A percentile compares a stretch with the other conserved stretches of the same genome.
phyloP scores from a whole-genome alignment of 129 eudicot genomes.

The Dittrichia graveolens region DNA sequence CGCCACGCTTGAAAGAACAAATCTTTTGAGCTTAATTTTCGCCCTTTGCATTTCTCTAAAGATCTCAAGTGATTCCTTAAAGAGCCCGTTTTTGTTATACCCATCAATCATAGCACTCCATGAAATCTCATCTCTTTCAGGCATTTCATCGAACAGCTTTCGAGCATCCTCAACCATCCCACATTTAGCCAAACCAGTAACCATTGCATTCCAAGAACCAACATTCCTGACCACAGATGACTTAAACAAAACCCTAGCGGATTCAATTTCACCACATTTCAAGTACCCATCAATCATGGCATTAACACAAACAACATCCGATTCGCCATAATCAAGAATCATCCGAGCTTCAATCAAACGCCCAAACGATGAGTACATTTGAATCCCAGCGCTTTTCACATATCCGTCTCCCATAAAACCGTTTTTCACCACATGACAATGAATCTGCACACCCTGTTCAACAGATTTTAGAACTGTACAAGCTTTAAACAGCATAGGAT shows the following conservation, averaged over 20 bases:
- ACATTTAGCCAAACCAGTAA: constrained; percentile 44
- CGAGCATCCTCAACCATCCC: constrained; percentile 54
- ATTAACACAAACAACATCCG: constrained; percentile 59
- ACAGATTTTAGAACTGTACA: constrained; percentile 32
- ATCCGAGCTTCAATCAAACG: constrained; percentile 44
- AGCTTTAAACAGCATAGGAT: constrained; percentile 54
- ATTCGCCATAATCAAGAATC: constrained; percentile 42
- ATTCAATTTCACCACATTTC: constrained; percentile 45
- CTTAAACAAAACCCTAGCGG: constrained; percentile 44
- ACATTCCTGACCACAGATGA: constrained; percentile 31
- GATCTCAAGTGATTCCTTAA: constrained; percentile 47
- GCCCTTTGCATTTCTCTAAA: constrained; percentile 48
- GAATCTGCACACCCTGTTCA: constrained; percentile 47
- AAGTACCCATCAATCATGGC: constrained; percentile 73
- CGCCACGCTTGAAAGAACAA: constrained; percentile 56
- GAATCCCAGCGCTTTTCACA: constrained; percentile 60
- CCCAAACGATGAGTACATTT: constrained; percentile 55
- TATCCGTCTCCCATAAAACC: constrained; percentile 54
- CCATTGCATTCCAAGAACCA: constrained; percentile 65
- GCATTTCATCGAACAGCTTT: constrained; percentile 49
- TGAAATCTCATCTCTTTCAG: constrained; percentile 50
- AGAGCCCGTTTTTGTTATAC: constrained; percentile 47
- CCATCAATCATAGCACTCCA: constrained; percentile 82
- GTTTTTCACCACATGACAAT: constrained; percentile 51
- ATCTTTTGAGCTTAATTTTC: constrained; percentile 44